Conservation (phyloP, 2,329 filamentous ascomycete species). For the Fusarium sp. region DNA sequence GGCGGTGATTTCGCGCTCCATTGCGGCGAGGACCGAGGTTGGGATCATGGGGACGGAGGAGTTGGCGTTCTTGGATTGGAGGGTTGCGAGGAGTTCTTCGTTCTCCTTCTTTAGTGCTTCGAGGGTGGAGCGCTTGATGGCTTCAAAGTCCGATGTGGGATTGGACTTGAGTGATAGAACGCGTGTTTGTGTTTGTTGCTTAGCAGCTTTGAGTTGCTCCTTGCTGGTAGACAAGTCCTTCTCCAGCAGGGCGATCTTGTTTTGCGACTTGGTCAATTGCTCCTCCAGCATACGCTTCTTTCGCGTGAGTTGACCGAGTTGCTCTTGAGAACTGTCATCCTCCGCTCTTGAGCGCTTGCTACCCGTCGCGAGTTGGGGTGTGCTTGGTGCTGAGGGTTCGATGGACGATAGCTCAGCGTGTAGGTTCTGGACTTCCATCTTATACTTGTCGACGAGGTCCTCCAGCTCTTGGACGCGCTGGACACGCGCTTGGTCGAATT, state of each 20-base stretch:
- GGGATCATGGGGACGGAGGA: conserved; percentile 74
- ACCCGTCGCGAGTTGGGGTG: conserved; percentile 55
- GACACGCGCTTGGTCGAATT: conserved; percentile 77
- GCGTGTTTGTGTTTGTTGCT: conserved; percentile 77
- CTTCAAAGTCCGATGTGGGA: conserved; percentile 85
- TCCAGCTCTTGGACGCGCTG: conserved; percentile 84
- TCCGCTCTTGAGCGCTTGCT: conserved; percentile 73
- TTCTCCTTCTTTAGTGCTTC: conserved; percentile 84
- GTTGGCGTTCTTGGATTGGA: conserved; percentile 58
- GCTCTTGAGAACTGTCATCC: conserved; percentile 71
- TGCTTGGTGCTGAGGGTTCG: conserved; percentile 56
- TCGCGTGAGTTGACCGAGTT: conserved; percentile 82
- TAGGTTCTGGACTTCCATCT: conserved; percentile 77
- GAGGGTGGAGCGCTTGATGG: conserved; percentile 83
- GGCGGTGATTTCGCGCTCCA: conserved; percentile 78
- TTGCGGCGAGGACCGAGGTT: conserved; percentile 76
- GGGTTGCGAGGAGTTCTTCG: conserved; percentile 77
- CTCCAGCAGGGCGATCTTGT: conserved; percentile 74
- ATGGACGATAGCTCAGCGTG: conserved; percentile 76
- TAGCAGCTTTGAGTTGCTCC: conserved; percentile 74
- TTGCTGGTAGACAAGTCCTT: conserved; percentile 77
- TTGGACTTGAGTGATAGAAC: conserved; percentile 90
- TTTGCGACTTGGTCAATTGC: conserved; percentile 74
- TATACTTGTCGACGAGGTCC: conserved; percentile 86
- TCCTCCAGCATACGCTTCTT: conserved; percentile 90